These are phyloP conservation scores for Melanopsichium pennsylvanicum DNA, from an alignment of 1,284 basidiomycete genomes.

Conservation along the genomic window DNA sequence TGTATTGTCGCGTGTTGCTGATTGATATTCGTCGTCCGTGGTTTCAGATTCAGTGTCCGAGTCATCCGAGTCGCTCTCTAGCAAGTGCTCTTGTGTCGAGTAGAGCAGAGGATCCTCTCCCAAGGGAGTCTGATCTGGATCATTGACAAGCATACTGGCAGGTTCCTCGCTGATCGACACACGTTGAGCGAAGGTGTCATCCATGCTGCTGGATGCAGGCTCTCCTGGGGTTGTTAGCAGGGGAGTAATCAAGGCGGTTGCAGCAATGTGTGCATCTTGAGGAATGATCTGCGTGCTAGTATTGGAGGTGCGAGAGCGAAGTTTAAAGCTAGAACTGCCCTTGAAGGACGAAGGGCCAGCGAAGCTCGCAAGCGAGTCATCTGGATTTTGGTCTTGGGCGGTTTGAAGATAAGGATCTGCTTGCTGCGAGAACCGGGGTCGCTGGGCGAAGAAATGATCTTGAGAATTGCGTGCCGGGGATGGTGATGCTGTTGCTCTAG, in stretches of 20 bases:
- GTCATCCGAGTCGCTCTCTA: constrained; percentile 40
- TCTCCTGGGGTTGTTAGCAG: background rate
- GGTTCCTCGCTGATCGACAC: constrained; percentile 49
- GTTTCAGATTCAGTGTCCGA: constrained; percentile 28
- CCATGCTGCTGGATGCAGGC: background rate
- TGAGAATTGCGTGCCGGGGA: background rate
- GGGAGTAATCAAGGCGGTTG: background rate
- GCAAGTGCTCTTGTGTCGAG: constrained; percentile 32
- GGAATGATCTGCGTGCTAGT: background rate
- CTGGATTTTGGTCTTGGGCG: constrained; percentile 13
- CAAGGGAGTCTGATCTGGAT: constrained; percentile 50
- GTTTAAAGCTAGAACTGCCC: constrained; percentile 31
- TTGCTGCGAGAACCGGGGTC: background rate
- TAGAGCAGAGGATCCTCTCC: constrained; percentile 56
- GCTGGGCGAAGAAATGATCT: background rate
- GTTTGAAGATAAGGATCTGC: constrained; percentile 2
- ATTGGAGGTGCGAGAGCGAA: constrained; percentile 23
- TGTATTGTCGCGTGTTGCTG: background rate
- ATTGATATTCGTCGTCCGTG: constrained; percentile 12
- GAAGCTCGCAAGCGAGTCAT: constrained; percentile 34
- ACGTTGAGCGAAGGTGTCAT: constrained; percentile 8
- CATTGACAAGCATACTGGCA: constrained; percentile 30
- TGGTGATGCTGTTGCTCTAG: background rate
- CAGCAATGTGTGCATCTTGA: background rate
- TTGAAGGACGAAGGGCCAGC: constrained; percentile 23